Conservation (phyloP, 805 yeast species). For the Kodamaea nitidulidarum region DNA sequence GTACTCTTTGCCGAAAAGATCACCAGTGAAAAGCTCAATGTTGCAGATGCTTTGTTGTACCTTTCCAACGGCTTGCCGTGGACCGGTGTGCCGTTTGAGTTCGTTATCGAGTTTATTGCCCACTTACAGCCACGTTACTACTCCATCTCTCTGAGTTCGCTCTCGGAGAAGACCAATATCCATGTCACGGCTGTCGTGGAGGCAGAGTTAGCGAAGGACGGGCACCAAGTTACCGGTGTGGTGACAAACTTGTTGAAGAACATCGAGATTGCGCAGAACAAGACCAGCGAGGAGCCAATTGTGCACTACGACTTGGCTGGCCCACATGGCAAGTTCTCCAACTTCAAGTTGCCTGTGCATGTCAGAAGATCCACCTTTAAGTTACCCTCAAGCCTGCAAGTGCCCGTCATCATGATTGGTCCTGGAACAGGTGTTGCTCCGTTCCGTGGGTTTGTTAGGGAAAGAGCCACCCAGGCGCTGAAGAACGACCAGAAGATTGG, state of each 20-base stretch:
- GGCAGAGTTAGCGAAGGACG: slow-evolving; percentile 35
- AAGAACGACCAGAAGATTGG: slow-evolving; percentile 46
- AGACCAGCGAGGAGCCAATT: slow-evolving; percentile 34
- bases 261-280: slow-evolving; percentile 56
- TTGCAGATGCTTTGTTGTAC: slow-evolving; percentile 66
- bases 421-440: slow-evolving; percentile 99
- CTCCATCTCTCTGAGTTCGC: slow-evolving; percentile 88
- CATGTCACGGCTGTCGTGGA: slow-evolving; percentile 94
- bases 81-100: slow-evolving; percentile 76
- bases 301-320: slow-evolving; percentile 74
- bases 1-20: slow-evolving; percentile 62
- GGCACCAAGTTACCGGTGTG: slow-evolving; percentile 65
- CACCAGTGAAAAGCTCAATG: slow-evolving; percentile 56
- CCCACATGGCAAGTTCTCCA: slow-evolving; percentile 59
- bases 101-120: slow-evolving; percentile 74
- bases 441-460: slow-evolving; percentile 91
- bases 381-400: slow-evolving; percentile 77
- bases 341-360: slow-evolving; percentile 78
- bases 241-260: slow-evolving; percentile 83
- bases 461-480: slow-evolving; percentile 56
- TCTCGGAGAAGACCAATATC: slow-evolving; percentile 66
- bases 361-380: slow-evolving; percentile 93
- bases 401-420: slow-evolving; percentile 89
- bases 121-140: slow-evolving; percentile 92
- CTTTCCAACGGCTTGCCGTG: slow-evolving; percentile 68